A percentile compares a stretch with the other conserved stretches of the same genome.
These are phyloP conservation scores for Kandelia obovata DNA, from an alignment of 345 rosid species.

Conservation along the genomic window DNA sequence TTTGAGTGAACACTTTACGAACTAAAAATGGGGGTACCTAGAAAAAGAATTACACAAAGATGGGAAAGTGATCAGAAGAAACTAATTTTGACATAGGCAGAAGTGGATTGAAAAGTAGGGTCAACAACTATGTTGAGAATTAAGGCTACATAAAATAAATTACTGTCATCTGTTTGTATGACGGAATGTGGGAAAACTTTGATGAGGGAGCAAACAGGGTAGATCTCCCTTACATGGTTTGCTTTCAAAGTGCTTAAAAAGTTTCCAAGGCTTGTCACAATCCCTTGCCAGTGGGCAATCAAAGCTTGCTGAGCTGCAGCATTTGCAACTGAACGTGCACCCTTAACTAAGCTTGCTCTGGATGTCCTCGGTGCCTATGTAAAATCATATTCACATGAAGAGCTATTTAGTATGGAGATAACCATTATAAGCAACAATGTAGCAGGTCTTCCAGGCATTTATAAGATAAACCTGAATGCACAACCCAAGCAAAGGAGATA, in stretches of 20 bases:
- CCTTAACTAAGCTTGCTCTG: slow-evolving; percentile 94
- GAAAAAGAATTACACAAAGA: slow-evolving; percentile 8
- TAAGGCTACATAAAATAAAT: not conserved
- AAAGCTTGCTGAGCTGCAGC: slow-evolving; percentile 81
- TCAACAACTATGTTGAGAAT: not conserved
- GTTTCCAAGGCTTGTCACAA: slow-evolving; percentile 88
- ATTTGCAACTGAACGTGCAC: slow-evolving; percentile 74
- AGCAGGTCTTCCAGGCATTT: not conserved
- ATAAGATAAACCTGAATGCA: slow-evolving; percentile 78
- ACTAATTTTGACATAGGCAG: not conserved
- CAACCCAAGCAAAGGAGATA: slow-evolving; percentile 90
- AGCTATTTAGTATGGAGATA: not conserved
- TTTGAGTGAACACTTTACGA: slow-evolving; percentile 89
- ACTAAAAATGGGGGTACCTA: slow-evolving; percentile 95
- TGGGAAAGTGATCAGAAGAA: not conserved
- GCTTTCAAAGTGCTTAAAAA: slow-evolving; percentile 70
- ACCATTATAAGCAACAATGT: not conserved
- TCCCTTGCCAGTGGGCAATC: slow-evolving; percentile 97
- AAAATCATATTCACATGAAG: slow-evolving; percentile 7
- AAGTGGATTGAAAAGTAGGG: not conserved
- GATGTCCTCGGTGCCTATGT: slow-evolving; percentile 96
- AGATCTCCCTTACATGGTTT: slow-evolving; percentile 52
- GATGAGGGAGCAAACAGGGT: not conserved
- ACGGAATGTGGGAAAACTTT: not conserved
- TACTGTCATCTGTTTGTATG: not conserved